Evolutionary conservation across 2,329 filamentous ascomycete genomes (phyloP), one percentile per base, ranked within the genome.

Genomic region (Corinectria fuckeliana): DNA sequence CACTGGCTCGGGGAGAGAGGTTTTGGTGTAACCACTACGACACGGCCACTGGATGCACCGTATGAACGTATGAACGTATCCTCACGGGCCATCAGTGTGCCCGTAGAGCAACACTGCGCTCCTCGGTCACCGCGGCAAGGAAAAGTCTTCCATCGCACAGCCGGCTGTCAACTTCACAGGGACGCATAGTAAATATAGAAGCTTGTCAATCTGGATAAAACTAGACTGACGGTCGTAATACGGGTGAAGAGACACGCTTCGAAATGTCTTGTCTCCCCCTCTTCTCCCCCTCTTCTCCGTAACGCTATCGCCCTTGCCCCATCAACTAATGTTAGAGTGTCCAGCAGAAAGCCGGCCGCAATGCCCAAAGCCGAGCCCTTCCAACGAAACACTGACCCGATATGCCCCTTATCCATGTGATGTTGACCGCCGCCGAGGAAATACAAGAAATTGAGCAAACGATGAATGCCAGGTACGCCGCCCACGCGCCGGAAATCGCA

Each of bases 381-480:
- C 41, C 39, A 30, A 41, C 56, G 32, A 58, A 58, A 49, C n/a
- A n/a, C 56, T 26, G n/a, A 38, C 30, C 57, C 57, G 18, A 34
- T 36, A 52, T 51, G 47, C 30, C 48, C 56, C 41, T n/a, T 56
- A 52, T 61, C 63, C 60, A 60, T 65, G 62, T 67, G 62, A 60
- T 67, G 55, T 62, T 64, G 44, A 66, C 61, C 64, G 62, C 62
- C 65, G 57, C 58, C 65, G 62, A 62, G 58, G 54, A 68, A 54
- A 53, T 47, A 63, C 62, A 64, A 39, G 47, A 69, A 67, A 69
- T 61, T 61, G 58, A 63, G 62, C 61, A 63, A 62, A 61, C 56
- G 64, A 69, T 61, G 54, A 63, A 63, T 69, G 63, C 68, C 68
- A 62, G 54, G 65, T 70, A 70, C 68, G 68, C 68, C 68, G 63